These are phyloP conservation scores for Leccinum pachyderme DNA, from an alignment of 1,284 basidiomycete species.

Conservation along the genomic window DNA sequence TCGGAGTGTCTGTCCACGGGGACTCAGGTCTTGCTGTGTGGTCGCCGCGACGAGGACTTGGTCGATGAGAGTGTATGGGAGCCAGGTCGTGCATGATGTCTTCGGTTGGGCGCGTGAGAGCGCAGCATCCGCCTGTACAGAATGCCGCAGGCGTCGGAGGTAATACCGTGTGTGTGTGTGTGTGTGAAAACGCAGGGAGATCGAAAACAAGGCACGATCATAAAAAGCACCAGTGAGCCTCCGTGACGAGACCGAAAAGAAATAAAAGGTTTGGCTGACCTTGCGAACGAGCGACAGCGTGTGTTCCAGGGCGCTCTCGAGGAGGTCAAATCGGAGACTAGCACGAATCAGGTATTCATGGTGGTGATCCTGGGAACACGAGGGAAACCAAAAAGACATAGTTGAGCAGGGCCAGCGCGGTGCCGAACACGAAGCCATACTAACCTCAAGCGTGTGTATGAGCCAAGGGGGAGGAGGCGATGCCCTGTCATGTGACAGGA, in stretches of 20 bases:
- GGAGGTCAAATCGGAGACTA: slow-evolving; percentile 72
- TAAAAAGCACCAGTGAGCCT: slow-evolving; percentile 10
- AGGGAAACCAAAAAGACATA: neutral
- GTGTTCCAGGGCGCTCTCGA: slow-evolving; percentile 78
- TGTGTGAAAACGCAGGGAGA: neutral
- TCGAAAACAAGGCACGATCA: slow-evolving; percentile 6
- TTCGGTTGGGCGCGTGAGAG: slow-evolving; percentile 55
- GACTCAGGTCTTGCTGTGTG: slow-evolving; percentile 48
- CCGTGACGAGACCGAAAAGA: slow-evolving; percentile 2
- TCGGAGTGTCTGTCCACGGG: slow-evolving; percentile 41
- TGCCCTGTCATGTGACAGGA: slow-evolving; percentile 65
- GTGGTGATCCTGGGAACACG: slow-evolving; percentile 55
- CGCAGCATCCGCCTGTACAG: slow-evolving; percentile 53
- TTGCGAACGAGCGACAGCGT: slow-evolving; percentile 67
- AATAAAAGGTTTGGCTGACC: slow-evolving; percentile 41
- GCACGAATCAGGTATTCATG: slow-evolving; percentile 77
- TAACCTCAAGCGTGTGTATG: slow-evolving; percentile 66
- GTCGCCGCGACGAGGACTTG: slow-evolving; percentile 74
- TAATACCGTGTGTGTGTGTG: neutral
- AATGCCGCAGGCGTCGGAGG: neutral
- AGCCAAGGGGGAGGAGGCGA: slow-evolving; percentile 81
- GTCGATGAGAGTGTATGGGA: slow-evolving; percentile 86
- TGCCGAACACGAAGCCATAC: slow-evolving; percentile 17
- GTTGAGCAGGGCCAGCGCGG: slow-evolving; percentile 14
- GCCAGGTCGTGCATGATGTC: slow-evolving; percentile 64